A percentile compares a stretch with the other conserved stretches of the same genome.
These are phyloP conservation scores for Cochlearia excelsa DNA, from an alignment of 345 rosid species.

Conservation along the genomic window DNA sequence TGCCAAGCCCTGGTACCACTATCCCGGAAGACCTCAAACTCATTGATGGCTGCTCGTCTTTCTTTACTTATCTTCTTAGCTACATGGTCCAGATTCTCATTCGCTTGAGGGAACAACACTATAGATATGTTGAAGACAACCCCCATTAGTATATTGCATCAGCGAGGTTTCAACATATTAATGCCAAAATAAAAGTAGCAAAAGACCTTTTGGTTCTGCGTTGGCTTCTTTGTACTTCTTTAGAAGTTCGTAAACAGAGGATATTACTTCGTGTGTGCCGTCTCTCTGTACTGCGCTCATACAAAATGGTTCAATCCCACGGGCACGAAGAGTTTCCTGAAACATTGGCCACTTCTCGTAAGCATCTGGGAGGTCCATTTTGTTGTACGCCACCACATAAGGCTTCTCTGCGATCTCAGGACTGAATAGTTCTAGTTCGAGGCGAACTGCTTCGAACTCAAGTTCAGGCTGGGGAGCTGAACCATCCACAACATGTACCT, in stretches of 20 bases:
- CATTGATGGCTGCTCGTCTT: slow-evolving; percentile 64
- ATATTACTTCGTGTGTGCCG: slow-evolving; percentile 71
- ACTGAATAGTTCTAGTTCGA: slow-evolving; percentile 85
- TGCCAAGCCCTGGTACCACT: slow-evolving; percentile 62
- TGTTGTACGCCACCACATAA: slow-evolving; percentile 72
- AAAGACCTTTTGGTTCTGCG: slow-evolving; percentile 55
- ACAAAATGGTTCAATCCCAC: slow-evolving; percentile 65
- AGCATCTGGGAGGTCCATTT: slow-evolving; percentile 93
- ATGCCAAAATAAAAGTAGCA: slow-evolving; percentile 17
- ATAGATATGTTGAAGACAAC: slow-evolving; percentile 3
- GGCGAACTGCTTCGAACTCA: slow-evolving; percentile 92
- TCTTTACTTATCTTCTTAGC: slow-evolving; percentile 69
- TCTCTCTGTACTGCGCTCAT: slow-evolving; percentile 84
- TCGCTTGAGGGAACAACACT: slow-evolving; percentile 27
- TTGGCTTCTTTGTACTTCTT: slow-evolving; percentile 50
- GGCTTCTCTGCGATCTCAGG: slow-evolving; percentile 87
- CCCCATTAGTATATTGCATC: slow-evolving; percentile 3
- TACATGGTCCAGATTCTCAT: slow-evolving; percentile 62
- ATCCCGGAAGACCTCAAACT: slow-evolving; percentile 71
- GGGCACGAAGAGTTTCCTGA: slow-evolving; percentile 60
- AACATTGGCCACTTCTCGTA: slow-evolving; percentile 68
- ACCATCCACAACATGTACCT: slow-evolving; percentile 94
- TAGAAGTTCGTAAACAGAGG: slow-evolving; percentile 60
- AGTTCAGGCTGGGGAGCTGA: slow-evolving; percentile 75
- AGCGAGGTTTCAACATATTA: neutral